phyloP scores from a whole-genome alignment of 805 yeast genomes.

The Cyberlindnera maclurae region DNA sequence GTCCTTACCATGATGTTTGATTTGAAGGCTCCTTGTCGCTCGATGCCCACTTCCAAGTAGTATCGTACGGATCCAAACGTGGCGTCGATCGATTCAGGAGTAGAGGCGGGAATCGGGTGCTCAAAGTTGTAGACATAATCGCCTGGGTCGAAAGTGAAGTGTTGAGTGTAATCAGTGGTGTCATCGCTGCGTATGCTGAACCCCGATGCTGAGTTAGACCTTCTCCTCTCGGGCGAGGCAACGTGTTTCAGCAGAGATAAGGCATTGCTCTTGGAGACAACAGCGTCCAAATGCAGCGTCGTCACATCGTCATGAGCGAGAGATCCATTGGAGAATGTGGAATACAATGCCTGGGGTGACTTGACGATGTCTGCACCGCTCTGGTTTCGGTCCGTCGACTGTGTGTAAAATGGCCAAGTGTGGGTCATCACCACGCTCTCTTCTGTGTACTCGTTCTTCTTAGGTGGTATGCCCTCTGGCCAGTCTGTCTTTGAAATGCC shows the following conservation, averaged over 20 bases:
- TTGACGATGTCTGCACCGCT: slow-evolving; percentile 38
- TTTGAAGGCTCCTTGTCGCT: slow-evolving; percentile 82
- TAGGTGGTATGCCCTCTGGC: slow-evolving; percentile 98
- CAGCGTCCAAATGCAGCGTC: slow-evolving; percentile 22
- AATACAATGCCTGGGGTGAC: slow-evolving; percentile 1
- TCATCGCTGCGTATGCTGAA: slow-evolving; percentile 6
- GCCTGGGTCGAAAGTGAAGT: slow-evolving; percentile 65
- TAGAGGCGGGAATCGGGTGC: slow-evolving; percentile 71
- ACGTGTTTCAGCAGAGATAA: slow-evolving; percentile 20
- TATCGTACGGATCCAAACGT: slow-evolving; percentile 80
- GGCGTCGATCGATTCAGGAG: slow-evolving; percentile 74
- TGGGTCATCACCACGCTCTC: slow-evolving; percentile 62
- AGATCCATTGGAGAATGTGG: slow-evolving; percentile 1
- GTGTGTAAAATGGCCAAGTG: slow-evolving; percentile 80
- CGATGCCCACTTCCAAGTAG: slow-evolving; percentile 58
- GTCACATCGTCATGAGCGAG: slow-evolving; percentile 10
- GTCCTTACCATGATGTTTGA: slow-evolving; percentile 57
- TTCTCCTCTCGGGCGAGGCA: slow-evolving; percentile 17
- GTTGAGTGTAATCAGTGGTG: slow-evolving; percentile 2
- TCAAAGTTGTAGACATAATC: slow-evolving; percentile 92
- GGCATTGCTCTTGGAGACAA: slow-evolving; percentile 12
- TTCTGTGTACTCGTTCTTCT: slow-evolving; percentile 60
- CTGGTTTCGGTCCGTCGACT: slow-evolving; percentile 19
- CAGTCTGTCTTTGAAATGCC: slow-evolving; percentile 82
- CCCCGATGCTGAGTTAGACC: slow-evolving; percentile 10